Conservation (phyloP, 2,329 filamentous ascomycete species). For the Cladorrhinum sp. region DNA sequence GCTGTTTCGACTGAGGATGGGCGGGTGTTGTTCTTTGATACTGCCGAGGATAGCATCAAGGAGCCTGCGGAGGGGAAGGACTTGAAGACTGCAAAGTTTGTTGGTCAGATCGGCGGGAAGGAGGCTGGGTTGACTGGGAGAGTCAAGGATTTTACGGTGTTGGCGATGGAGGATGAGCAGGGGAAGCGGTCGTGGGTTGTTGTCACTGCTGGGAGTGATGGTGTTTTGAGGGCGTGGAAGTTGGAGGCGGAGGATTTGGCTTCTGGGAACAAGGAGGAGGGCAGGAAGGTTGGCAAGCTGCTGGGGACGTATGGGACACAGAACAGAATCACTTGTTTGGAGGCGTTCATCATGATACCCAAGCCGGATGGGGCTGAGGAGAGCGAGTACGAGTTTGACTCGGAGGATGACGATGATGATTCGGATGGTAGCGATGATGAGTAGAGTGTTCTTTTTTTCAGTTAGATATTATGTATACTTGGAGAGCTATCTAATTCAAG, state of each 20-base stretch:
- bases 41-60: constrained; percentile 42
- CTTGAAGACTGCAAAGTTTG: constrained; percentile 59
- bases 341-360: constrained; percentile 79
- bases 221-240: constrained; percentile 75
- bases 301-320: constrained; percentile 79
- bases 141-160: constrained; percentile 82
- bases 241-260: constrained; percentile 46
- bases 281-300: constrained; percentile 56
- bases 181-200: constrained; percentile 51
- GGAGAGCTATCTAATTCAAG: too few relatives aligned
- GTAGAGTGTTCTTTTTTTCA: background rate
- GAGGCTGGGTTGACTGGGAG: constrained; percentile 64
- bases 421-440: constrained; percentile 29
- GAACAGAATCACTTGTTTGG: constrained; percentile 85
- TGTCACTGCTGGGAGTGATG: constrained; percentile 79
- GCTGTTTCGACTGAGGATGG: constrained; percentile 89
- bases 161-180: constrained; percentile 44
- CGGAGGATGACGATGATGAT: constrained; percentile 39
- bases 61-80: constrained; percentile 20
- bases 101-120: constrained; percentile 78
- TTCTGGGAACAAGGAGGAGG: constrained; percentile 27
- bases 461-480: too few relatives aligned
- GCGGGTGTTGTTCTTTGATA: constrained; percentile 77
- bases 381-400: constrained; percentile 50
- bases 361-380: constrained; percentile 59